phyloP scores from a whole-genome alignment of 1,284 basidiomycete species.

The Anthracocystis setariae region DNA sequence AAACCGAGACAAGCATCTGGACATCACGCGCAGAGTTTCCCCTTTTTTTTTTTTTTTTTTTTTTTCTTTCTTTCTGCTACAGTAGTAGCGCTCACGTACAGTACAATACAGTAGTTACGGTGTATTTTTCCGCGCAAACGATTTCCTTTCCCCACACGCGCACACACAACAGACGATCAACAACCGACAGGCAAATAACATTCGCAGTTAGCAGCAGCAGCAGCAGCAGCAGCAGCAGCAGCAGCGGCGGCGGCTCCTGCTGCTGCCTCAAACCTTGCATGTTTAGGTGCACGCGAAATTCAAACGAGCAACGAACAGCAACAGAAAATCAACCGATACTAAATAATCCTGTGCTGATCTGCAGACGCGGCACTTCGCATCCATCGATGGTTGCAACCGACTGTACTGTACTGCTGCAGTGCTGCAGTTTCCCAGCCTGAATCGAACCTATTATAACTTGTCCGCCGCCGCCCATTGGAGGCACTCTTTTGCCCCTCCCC shows the following conservation, averaged over 20 bases:
- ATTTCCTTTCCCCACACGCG: too few species aligned
- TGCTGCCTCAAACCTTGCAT: not conserved
- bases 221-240: not conserved
- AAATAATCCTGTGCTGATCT: conserved; percentile 2
- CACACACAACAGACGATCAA: too few species aligned
- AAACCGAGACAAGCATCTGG: too few species aligned
- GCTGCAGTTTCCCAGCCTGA: not conserved
- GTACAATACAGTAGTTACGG: too few species aligned
- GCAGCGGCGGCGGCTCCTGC: not conserved
- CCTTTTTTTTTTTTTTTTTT: not conserved
- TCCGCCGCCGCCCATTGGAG: not conserved
- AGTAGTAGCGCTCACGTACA: too few species aligned
- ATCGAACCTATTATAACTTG: not conserved
- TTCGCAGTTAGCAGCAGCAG: too few species aligned
- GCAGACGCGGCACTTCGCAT: not conserved
- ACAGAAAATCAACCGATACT: too few species aligned
- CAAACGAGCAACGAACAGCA: too few species aligned
- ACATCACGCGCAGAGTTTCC: not conserved
- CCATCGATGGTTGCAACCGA: not conserved
- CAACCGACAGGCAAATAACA: too few species aligned
- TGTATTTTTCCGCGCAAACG: too few species aligned
- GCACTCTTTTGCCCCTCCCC: not conserved
- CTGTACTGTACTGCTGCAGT: conserved; percentile 4
- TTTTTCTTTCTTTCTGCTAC: not conserved
- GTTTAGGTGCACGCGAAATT: too few species aligned